Base-by-base conservation (phyloP, 2,329 filamentous ascomycete species). In the Hansfordia pulvinata region DNA sequence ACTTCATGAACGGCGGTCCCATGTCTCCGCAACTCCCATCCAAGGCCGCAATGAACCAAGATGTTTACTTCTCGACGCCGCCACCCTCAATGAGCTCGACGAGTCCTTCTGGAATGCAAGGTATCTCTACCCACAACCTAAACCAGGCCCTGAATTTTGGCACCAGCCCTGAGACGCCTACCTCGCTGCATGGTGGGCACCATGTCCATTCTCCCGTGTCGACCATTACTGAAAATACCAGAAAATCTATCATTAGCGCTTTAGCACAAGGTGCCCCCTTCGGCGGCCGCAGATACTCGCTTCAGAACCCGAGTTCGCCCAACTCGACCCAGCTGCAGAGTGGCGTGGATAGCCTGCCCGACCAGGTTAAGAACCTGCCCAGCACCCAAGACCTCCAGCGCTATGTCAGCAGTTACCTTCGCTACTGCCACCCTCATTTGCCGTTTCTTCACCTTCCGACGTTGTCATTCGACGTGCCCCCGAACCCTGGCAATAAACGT, bases 401-500 rank as follows among this genome's bases (percentile, higher is more conserved):
- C 49, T 94, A 86, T 52, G 81, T 94, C 35, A 75, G 76, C 37
- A 79, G 86, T 32, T 96, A 94, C 54, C 74, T 96, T 43, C 75
- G 76, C 37, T 93, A 83, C 50, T 93, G 93, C 52, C 86, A 94
- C 46, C 88, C 88, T 13, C 88, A 96, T 49, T 56, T 93, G 34
- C 88, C 90, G n/a, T 93, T 96, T 52, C 61, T 93, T 34, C 88
- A 96, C 53, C 72, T 93, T 39, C 77, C 86, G 27, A 93, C 88
- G 10, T 62, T 96, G 35, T 85, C 85, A 21, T 94, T 96, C 56
- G 84, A 93, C 43, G 70, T 81, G 27, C 68, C 80, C 27, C 64
- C 78, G 24, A 73, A 73, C 37, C 64, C 70, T 23, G 69, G 72
- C 34, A 73, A 72, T 44, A 67, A 67, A 32, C 61, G 71, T 34